Evolutionary conservation across 1,284 basidiomycete species (phyloP), one percentile per base, ranked within the genome.

Genomic region (Ganoderma meredithae): DNA sequence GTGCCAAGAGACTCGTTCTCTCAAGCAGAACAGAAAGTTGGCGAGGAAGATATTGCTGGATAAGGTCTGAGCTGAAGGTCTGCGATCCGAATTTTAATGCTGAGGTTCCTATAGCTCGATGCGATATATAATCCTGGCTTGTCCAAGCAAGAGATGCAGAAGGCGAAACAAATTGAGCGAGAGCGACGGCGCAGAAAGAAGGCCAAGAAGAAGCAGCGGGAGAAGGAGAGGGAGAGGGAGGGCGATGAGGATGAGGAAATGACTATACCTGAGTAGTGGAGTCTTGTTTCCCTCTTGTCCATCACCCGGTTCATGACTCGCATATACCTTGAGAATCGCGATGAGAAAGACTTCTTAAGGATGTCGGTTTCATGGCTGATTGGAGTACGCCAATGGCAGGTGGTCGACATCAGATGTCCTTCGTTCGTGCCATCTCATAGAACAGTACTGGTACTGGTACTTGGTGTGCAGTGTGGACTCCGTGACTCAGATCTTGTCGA

Each of bases 1-100:
- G 0, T 95, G 93, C 76, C 93, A 95, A 78, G 88, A 92, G 76
- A 93, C 93, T 5, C 90, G 93, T 53, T 94, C 93, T 2, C 80
- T 94, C 56, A 80, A 84, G 41, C 83, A 87, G 71, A 95, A 95
- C 76, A 82, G 93, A 73, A 87, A 85, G 76, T 75, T 90, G 60
- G 93, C 93, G n/a, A 83, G 93, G 68, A 86, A 84, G 71, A 80
- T 84, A 67, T 75, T 95, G 61, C 72, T 91, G 59, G 87, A 92
- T 79, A 94, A 92, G 89, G 93, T 88, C 76, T 79, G 85, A 83
- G 67, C 72, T 49, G 64, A 15, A 17, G 12, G 27, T 22, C 19
- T 17, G 25, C 36, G 22, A 13, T n/a, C 10, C 41, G 5, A 15
- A 60, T 33, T 27, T 8, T 5, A 7, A n/a, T 36, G 12, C 66